Evolutionary conservation across 768 basidiomycete species (phyloP), one percentile per base, ranked within the genome.

Genomic region (Calocera cornea): DNA sequence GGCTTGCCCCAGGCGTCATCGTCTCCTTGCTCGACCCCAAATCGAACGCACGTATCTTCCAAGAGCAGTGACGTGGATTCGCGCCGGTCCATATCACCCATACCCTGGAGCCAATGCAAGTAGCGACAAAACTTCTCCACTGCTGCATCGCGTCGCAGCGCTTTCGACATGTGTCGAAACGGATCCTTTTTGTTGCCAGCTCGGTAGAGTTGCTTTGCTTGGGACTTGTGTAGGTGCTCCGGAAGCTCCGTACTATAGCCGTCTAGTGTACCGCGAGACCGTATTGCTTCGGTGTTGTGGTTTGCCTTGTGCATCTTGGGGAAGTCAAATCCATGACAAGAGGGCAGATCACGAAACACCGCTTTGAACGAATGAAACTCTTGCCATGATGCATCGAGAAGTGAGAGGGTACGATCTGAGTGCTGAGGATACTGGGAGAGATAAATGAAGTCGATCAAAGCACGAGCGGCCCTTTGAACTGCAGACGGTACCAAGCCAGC

Each of bases 161-260:
- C 80, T 0, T 64, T 31, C 0, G 76, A 75, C 81, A 82, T 82
- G 66, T 81, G 81, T 38, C 69, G 73, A 72, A 74, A 71, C 41
- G 76, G 77, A n/a, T 76, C 68, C 3, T 74, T 75, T 41, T 77
- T 75, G 66, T 79, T 80, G 1, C 71, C 72, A 8, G 76, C 71
- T 29, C 72, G 27, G 22, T 72, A 79, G 2, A 76, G 77, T 50
- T 70, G 41, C 68, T 83, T 82, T 1, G 79, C 77, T 49, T 73
- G 76, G 70, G 82, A 75, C 60, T 81, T 82, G 65, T 82, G 82
- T 0, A 82, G 73, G 0, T 75, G 75, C 70, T 81, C 79, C 0
- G 76, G 68, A 0, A 49, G 29, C 68, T 81, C 79, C 0, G 76
- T 79, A 66, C 77, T 77, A 70, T 72, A 77, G 64, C 76, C 76